Evolutionary conservation across 768 basidiomycete species (phyloP).

Genomic region (Trametes cingulata): DNA sequence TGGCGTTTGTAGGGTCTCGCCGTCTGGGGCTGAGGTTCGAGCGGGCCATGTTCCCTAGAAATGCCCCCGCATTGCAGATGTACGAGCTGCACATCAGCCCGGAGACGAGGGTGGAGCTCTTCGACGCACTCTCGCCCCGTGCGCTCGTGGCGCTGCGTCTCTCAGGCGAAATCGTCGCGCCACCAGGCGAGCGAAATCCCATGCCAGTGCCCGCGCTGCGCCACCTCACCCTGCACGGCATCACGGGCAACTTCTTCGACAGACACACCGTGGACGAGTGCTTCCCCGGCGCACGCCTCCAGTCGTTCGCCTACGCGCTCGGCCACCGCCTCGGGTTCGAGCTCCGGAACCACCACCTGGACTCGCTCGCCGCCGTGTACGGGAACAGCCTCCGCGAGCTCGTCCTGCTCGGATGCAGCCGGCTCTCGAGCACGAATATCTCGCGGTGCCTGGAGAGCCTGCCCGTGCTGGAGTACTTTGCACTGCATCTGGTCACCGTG

Average conservation of each 20-base stretch:
- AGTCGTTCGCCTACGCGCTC: slow-evolving; percentile 38
- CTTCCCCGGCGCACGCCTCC: slow-evolving; percentile 34
- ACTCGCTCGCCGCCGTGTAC: slow-evolving; percentile 30
- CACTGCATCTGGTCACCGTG: slow-evolving; percentile 38
- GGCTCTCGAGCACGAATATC: slow-evolving; percentile 34
- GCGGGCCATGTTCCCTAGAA: slow-evolving; percentile 38
- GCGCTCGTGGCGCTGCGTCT: slow-evolving; percentile 35
- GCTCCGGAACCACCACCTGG: slow-evolving; percentile 37
- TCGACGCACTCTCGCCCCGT: slow-evolving; percentile 32
- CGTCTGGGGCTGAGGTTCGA: slow-evolving; percentile 35
- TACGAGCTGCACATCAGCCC: slow-evolving; percentile 39
- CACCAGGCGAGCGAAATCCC: not conserved
- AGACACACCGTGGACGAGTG: slow-evolving; percentile 27
- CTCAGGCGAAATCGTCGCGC: slow-evolving; percentile 33
- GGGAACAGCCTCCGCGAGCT: slow-evolving; percentile 33
- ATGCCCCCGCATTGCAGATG: slow-evolving; percentile 20
- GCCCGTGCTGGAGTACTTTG: slow-evolving; percentile 36
- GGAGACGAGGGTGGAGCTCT: slow-evolving; percentile 31
- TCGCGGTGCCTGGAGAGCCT: slow-evolving; percentile 33
- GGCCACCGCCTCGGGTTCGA: slow-evolving; percentile 39
- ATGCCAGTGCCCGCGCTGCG: slow-evolving; percentile 27
- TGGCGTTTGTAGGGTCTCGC: not conserved
- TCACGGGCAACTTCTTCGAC: slow-evolving; percentile 41
- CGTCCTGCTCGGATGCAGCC: slow-evolving; percentile 38
- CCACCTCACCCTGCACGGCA: slow-evolving; percentile 34